Base-by-base conservation (phyloP, 306 rosid species). In the Bauhinia variegata region DNA sequence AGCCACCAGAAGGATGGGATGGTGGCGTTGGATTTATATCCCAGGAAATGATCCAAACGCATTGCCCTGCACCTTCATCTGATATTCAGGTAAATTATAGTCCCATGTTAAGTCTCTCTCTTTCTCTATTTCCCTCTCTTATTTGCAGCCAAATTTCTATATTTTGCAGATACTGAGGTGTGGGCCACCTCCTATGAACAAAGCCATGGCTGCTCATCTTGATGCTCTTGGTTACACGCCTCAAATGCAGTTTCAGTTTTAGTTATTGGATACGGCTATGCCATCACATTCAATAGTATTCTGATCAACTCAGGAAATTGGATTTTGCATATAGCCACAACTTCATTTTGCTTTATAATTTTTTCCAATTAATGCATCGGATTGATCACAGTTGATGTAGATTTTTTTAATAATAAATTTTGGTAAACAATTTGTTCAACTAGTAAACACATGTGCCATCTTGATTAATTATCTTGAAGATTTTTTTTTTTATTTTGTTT, bases 121-220 rank as follows among this genome's bases (percentile, higher is more conserved):
- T 47, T 65, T 44, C 50, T 14, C 65, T 14, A 61, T 31, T 38
- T 23, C 7, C 17, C 12, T 54, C 39, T 60, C 15, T 15, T 8
- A 23, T 30, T 23, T 70, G 15, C 4, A 33, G 13, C 30, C 51
- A 52, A 34, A 33, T 63, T 15, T 57, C 14, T 58, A 47, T 61
- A 0, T 47, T 59, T 33, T 13, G 30, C 79, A 84, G 85, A 59
- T 80, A 3, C 63, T 84, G 42, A 74, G 85, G 75, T 84, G 88
- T 5, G 88, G 88, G 0, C 88, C 88, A 32, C 85, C 83, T 12
- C 88, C 79, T 0, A 84, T 84, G 88, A 84, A 80, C 79, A 84
- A 80, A 53, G 81, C 83, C 32, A 80, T 84, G 79, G 85, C 77
- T 53, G 76, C 77, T 48, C 74, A 63, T 48, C 81, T 84, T 30